These are phyloP conservation scores for Chlorella vulgaris DNA, from an alignment of 139 green algal genomes.

Conservation along the genomic window DNA sequence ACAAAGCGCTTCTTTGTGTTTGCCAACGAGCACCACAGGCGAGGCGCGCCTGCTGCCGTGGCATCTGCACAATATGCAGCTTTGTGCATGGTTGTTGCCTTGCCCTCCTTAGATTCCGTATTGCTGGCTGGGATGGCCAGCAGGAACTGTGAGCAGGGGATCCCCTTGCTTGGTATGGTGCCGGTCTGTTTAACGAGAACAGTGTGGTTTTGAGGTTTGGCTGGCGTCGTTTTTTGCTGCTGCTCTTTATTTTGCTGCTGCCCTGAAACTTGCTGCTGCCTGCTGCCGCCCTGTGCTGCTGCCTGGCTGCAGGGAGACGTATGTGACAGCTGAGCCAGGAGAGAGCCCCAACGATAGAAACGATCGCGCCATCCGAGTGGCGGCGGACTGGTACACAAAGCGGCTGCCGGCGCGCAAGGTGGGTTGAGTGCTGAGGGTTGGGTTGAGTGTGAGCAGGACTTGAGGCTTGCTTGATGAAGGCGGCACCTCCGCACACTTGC, in stretches of 20 bases:
- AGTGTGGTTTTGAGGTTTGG: too few relatives aligned
- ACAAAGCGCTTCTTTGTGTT: constrained; percentile 94
- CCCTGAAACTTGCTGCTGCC: background rate
- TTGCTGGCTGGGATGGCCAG: too few relatives aligned
- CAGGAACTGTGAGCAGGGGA: too few relatives aligned
- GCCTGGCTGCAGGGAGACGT: constrained; percentile 68
- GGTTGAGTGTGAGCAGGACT: background rate
- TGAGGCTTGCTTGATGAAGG: background rate
- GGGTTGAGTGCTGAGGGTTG: background rate
- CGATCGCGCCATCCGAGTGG: constrained; percentile 94
- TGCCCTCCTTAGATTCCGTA: too few relatives aligned
- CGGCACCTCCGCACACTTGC: too few relatives aligned
- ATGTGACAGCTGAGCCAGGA: constrained; percentile 62
- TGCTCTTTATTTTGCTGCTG: too few relatives aligned
- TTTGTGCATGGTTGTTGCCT: too few relatives aligned
- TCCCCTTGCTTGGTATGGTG: too few relatives aligned
- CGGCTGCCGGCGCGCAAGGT: constrained; percentile 23
- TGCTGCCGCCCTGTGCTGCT: background rate
- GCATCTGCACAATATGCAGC: too few relatives aligned
- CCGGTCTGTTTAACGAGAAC: too few relatives aligned
- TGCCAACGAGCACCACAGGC: constrained; percentile 93
- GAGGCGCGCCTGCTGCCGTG: background rate
- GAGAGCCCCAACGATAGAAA: constrained; percentile 98
- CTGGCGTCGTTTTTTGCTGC: background rate
- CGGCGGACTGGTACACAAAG: constrained; percentile 40